phyloP scores from a whole-genome alignment of 257 asterid species.

The Verbena officinalis region DNA sequence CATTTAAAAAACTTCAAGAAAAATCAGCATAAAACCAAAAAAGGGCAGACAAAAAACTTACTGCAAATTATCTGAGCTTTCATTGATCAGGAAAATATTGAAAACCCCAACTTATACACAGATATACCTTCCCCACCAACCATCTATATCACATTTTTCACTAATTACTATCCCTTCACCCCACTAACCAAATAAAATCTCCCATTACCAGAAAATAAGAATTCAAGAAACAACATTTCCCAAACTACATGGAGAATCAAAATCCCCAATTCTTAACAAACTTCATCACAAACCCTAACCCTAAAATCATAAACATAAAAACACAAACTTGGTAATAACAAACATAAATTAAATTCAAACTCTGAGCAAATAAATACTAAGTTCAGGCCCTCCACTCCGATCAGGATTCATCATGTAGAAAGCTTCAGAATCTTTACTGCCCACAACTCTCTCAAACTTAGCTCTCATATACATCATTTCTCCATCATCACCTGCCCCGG shows the following conservation, averaged over 20 bases:
- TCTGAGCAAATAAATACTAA: slow-evolving; percentile 86
- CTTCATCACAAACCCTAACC: slow-evolving; percentile 9
- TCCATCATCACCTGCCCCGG: slow-evolving; percentile 49
- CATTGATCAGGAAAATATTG: slow-evolving; percentile 8
- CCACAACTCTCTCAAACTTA: slow-evolving; percentile 87
- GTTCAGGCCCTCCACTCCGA: slow-evolving; percentile 91
- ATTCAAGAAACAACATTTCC: background rate
- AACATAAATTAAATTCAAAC: slow-evolving; percentile 39
- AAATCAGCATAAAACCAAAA: slow-evolving; percentile 16
- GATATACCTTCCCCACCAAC: slow-evolving; percentile 36
- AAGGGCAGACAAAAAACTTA: slow-evolving; percentile 27
- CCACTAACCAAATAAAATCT: slow-evolving; percentile 9
- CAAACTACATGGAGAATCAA: slow-evolving; percentile 12
- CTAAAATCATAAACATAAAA: background rate
- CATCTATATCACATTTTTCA: slow-evolving; percentile 9
- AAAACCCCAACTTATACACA: slow-evolving; percentile 40
- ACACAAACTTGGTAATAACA: background rate
- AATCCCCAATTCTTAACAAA: slow-evolving; percentile 2
- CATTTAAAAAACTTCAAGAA: no score
- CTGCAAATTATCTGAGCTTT: slow-evolving; percentile 24
- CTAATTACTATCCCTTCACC: background rate
- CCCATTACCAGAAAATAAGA: background rate
- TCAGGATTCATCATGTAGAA: slow-evolving; percentile 99
- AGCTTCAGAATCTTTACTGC: slow-evolving; percentile 92
- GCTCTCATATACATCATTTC: slow-evolving; percentile 97